phyloP scores from a whole-genome alignment of 2,329 filamentous ascomycete genomes.

The Pseudocercospora crystallina region DNA sequence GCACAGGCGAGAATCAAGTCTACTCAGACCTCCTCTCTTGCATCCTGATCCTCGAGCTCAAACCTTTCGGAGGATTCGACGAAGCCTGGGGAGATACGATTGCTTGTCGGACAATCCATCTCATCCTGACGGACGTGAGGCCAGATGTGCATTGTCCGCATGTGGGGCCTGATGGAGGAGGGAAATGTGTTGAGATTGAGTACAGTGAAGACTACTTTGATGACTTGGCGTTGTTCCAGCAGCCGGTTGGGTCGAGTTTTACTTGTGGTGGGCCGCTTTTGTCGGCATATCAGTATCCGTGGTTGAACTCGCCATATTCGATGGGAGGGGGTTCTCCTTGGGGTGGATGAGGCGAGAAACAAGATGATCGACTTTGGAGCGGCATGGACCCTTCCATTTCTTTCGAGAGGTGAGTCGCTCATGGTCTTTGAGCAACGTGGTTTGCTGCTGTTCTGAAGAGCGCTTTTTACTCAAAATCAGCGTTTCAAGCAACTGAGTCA shows the following conservation, averaged over 20 bases:
- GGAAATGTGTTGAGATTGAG: constrained; percentile 30
- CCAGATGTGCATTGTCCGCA: constrained; percentile 34
- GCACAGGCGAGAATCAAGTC: constrained; percentile 39
- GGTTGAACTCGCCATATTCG: no score
- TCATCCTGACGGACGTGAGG: constrained; percentile 36
- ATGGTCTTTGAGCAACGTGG: no score
- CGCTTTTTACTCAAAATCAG: no score
- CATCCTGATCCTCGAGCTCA: constrained; percentile 33
- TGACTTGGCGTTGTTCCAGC: constrained; percentile 23
- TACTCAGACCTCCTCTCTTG: constrained; percentile 37
- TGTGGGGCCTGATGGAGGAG: constrained; percentile 31
- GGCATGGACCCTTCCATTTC: no score
- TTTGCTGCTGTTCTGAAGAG: no score
- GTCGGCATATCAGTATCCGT: not conserved
- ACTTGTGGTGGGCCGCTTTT: constrained; percentile 17
- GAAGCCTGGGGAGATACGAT: constrained; percentile 48
- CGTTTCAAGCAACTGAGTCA: no score
- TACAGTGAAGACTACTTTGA: constrained; percentile 32
- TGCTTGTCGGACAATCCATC: constrained; percentile 44
- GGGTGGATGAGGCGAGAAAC: no score
- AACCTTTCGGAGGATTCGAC: constrained; percentile 44
- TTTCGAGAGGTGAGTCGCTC: no score
- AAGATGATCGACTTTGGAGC: no score
- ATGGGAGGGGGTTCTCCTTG: no score
- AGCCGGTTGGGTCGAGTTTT: constrained; percentile 16